phyloP scores from a whole-genome alignment of 2,329 filamentous ascomycete genomes.

The Talaromyces sp. region DNA sequence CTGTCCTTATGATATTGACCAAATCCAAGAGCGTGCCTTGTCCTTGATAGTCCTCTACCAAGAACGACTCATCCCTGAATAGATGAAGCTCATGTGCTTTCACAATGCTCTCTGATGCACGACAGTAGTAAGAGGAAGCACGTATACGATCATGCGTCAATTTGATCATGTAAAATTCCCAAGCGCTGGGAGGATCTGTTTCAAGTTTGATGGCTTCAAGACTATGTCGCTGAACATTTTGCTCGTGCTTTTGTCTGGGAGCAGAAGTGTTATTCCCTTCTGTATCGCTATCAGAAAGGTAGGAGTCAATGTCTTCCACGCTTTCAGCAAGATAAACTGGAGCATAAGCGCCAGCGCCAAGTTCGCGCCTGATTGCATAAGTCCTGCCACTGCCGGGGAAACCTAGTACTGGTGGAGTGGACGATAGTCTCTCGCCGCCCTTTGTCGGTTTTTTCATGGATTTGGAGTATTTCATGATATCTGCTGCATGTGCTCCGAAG shows the following conservation, averaged over 20 bases:
- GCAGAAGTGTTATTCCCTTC: conserved; percentile 22
- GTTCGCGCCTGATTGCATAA: conserved; percentile 78
- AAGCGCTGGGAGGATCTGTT: conserved; percentile 71
- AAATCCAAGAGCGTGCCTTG: conserved; percentile 94
- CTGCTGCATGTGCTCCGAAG: conserved; percentile 63
- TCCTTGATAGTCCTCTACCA: conserved; percentile 81
- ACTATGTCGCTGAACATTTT: conserved; percentile 43
- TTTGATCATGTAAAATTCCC: conserved; percentile 97
- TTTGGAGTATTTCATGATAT: conserved; percentile 81
- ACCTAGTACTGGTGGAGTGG: conserved; percentile 61
- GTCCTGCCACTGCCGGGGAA: conserved; percentile 63
- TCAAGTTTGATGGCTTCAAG: conserved; percentile 95
- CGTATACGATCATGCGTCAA: conserved; percentile 74
- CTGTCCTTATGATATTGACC: conserved; percentile 77
- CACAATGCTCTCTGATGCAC: conserved; percentile 74
- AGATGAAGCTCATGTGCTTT: conserved; percentile 87
- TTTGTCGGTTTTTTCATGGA: conserved; percentile 53
- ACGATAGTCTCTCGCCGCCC: conserved; percentile 56
- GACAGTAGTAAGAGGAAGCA: conserved; percentile 52
- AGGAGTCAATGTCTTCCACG: conserved; percentile 50
- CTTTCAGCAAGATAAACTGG: conserved; percentile 88
- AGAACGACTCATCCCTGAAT: conserved; percentile 83
- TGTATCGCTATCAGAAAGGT: conserved; percentile 31
- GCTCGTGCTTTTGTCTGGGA: conserved; percentile 20
- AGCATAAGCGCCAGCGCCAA: conserved; percentile 90